phyloP scores from a whole-genome alignment of 768 basidiomycete genomes.

The Lentinus tigrinus region DNA sequence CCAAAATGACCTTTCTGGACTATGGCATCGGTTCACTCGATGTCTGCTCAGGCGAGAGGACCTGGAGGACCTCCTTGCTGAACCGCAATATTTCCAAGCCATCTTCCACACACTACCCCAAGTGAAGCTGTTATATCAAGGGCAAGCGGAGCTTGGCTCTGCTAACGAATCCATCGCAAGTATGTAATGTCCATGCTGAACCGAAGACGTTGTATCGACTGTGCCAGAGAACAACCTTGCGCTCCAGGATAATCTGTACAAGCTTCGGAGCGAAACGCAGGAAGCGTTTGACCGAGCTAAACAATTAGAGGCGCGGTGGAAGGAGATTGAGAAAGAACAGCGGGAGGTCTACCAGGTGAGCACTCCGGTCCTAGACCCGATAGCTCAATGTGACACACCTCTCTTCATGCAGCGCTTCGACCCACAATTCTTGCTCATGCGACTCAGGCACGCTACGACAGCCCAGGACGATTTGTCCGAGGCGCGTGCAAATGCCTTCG shows the following conservation, averaged over 20 bases:
- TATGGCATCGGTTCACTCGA: background rate
- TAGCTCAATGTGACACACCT: background rate
- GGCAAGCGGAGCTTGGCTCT: conserved; percentile 73
- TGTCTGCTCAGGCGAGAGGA: conserved; percentile 65
- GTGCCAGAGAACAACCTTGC: conserved; percentile 68
- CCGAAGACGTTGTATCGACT: background rate
- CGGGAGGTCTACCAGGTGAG: conserved; percentile 82
- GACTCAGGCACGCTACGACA: conserved; percentile 83
- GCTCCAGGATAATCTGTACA: conserved; percentile 73
- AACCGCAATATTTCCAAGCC: conserved; percentile 84
- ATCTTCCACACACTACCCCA: conserved; percentile 75
- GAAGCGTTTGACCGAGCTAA: conserved; percentile 88
- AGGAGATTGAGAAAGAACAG: conserved; percentile 86
- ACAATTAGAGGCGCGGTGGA: conserved; percentile 77
- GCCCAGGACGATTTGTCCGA: conserved; percentile 92
- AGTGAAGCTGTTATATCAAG: conserved; percentile 73
- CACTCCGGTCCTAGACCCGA: background rate
- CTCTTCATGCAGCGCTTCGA: conserved; percentile 61
- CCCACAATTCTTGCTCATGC: conserved; percentile 84
- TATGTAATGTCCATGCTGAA: conserved; percentile 39
- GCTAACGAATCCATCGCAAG: conserved; percentile 88
- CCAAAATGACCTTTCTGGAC: background rate
- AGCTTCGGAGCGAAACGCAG: conserved; percentile 78
- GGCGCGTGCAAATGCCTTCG: conserved; percentile 76
- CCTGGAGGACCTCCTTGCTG: conserved; percentile 83